Evolutionary conservation across 441 rosid genomes (phyloP), one percentile per base, ranked within the genome.

Genomic region (Erodium texanum): DNA sequence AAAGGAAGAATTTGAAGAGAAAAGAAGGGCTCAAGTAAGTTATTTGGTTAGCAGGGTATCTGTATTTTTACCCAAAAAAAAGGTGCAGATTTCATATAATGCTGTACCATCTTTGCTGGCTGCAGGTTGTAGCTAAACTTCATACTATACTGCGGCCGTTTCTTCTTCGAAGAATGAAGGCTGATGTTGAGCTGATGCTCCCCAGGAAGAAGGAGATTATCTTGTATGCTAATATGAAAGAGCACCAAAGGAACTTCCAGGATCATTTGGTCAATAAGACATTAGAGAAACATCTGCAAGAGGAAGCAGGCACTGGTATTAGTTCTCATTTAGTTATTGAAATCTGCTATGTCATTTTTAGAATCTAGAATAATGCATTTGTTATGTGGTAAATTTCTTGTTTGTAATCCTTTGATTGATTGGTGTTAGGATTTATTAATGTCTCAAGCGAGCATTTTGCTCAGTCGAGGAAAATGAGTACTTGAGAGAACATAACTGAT

Each of bases 141-240:
- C 99, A 94, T 82, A 83, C 84, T 70, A 94, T 94, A 70, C 77
- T 94, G 73, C 96, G 97, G 14, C 99, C 99, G 9, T 94, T 94
- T 80, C 93, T 94, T 77, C 94, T 94, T 52, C 87, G 98, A 65
- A 81, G 99, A 77, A 75, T 94, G 96, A 94, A 94, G 75, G 52
- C 86, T 82, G 99, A 94, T 65, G 99, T 94, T 64, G 99, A 94
- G 82, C 89, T 76, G 79, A 80, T 74, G 80, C 99, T 94, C 50
- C 99, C 97, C 43, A 82, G 86, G 5, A 94, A 94, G 73, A 94
- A 94, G 71, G 99, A 94, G 84, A 91, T 94, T 27, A 87, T 94
- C 70, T 18, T 94, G 24, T 94, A 94, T 77, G 97, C 99, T 69
- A 83, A 89, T 24, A 56, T 94, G 90, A 86, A 98, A 24, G 93